Conservation (phyloP, 1,139 yeast species). For the Kodamaea plutei region DNA sequence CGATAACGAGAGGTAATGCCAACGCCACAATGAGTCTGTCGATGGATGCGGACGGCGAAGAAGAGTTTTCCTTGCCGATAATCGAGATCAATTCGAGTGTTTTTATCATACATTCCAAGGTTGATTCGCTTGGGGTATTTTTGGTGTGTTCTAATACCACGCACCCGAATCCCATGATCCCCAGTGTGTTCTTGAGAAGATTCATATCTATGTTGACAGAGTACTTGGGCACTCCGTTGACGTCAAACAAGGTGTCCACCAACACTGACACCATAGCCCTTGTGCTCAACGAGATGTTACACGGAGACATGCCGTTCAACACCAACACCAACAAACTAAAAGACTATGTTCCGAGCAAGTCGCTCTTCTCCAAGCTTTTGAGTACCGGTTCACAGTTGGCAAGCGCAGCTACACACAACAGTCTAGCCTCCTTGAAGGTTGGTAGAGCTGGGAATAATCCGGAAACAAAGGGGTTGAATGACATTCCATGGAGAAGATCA, state of each 20-base stretch:
- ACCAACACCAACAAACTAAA: constrained; percentile 70
- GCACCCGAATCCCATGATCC: constrained; percentile 44
- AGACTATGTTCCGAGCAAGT: constrained; percentile 64
- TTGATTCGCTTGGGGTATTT: constrained; percentile 24
- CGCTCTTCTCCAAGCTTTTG: constrained; percentile 35
- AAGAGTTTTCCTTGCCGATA: constrained; percentile 11
- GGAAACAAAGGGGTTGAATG: constrained; percentile 7
- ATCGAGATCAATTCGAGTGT: constrained; percentile 29
- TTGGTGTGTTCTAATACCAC: constrained; percentile 21
- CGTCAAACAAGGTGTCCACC: constrained; percentile 55
- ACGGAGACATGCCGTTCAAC: constrained; percentile 67
- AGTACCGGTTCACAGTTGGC: constrained; percentile 32
- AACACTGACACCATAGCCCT: constrained; percentile 64
- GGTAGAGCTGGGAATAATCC: neutral
- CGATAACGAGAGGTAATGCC: constrained; percentile 1
- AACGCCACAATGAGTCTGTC: constrained; percentile 5
- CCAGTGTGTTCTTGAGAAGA: constrained; percentile 51
- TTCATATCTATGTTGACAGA: constrained; percentile 50
- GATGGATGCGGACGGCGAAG: constrained; percentile 6
- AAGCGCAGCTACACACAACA: constrained; percentile 16
- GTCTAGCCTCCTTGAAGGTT: constrained; percentile 6
- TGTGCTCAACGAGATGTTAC: constrained; percentile 62
- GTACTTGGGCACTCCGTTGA: constrained; percentile 58
- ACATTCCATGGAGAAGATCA: constrained; percentile 71
- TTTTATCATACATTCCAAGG: constrained; percentile 23